A percentile compares a stretch with the other conserved stretches of the same genome.
Evolutionary conservation across 257 asterid species (phyloP).

Genomic region (Rhazya stricta): DNA sequence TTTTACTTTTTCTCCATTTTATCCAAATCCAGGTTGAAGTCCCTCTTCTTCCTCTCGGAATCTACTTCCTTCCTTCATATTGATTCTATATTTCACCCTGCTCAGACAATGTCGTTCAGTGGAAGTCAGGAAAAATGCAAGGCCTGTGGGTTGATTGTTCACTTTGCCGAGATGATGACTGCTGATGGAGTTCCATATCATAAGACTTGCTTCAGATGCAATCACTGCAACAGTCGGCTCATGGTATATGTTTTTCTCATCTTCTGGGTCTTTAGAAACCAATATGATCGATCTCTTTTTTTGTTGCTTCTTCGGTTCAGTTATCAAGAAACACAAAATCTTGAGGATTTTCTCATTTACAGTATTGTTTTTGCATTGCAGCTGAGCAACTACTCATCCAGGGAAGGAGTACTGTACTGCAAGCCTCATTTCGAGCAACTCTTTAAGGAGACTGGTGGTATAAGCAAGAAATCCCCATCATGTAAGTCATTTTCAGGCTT

Average conservation of each 20-base stretch:
- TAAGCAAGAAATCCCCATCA: conserved; percentile 48
- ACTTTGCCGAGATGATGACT: conserved; percentile 55
- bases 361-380: conserved; percentile 13
- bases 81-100: too few species aligned
- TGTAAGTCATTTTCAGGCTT: conserved; percentile 23
- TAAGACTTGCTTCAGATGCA: conserved; percentile 52
- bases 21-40: not conserved
- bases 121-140: conserved; percentile 59
- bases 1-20: not conserved
- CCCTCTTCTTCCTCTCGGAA: not conserved
- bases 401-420: conserved; percentile 78
- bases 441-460: conserved; percentile 70
- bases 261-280: not conserved
- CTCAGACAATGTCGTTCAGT: conserved; percentile 35
- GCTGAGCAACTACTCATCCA: conserved; percentile 87
- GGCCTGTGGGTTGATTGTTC: conserved; percentile 53
- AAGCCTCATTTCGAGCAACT: conserved; percentile 80
- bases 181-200: conserved; percentile 55
- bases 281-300: not conserved
- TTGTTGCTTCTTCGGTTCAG: not conserved
- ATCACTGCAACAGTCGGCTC: conserved; percentile 80
- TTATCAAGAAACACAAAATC: not conserved
- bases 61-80: not conserved
- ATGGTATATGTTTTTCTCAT: conserved; percentile 35
- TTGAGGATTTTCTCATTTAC: not conserved